A percentile compares a stretch with the other conserved stretches of the same genome.
Evolutionary conservation across 441 rosid species (phyloP).

Genomic region (Erysimum cheiri): DNA sequence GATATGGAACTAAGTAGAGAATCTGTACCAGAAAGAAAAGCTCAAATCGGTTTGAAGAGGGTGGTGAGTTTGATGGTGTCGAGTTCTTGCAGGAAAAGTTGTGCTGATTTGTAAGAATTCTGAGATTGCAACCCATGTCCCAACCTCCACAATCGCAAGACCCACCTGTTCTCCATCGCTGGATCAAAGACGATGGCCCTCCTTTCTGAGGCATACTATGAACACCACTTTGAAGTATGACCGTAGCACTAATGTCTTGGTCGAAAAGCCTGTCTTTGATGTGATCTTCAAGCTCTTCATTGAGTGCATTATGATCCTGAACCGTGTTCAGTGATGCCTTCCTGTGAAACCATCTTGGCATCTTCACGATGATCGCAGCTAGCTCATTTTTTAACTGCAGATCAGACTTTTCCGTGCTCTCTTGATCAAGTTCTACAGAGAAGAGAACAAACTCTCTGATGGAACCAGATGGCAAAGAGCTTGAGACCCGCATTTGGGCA

Average conservation of each 20-base stretch:
- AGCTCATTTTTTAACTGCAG: constrained; percentile 72
- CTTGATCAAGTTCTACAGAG: constrained; percentile 59
- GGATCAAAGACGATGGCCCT: constrained; percentile 87
- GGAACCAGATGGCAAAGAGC: constrained; percentile 50
- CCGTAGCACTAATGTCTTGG: constrained; percentile 62
- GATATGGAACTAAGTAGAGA: constrained; percentile 20
- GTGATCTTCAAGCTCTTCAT: constrained; percentile 41
- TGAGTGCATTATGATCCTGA: constrained; percentile 39
- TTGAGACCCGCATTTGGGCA: constrained; percentile 83
- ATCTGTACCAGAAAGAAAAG: constrained; percentile 70
- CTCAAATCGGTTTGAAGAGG: constrained; percentile 55
- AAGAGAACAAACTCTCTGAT: constrained; percentile 79
- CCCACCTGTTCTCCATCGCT: constrained; percentile 93
- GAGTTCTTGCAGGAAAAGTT: constrained; percentile 47
- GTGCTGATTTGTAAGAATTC: constrained; percentile 57
- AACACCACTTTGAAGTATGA: constrained; percentile 84
- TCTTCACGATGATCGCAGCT: constrained; percentile 79
- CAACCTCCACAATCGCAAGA: constrained; percentile 98
- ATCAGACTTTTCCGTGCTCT: constrained; percentile 52
- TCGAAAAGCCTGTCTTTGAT: constrained; percentile 24
- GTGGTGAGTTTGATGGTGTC: constrained; percentile 50
- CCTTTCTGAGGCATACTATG: constrained; percentile 88
- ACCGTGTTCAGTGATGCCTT: constrained; percentile 40
- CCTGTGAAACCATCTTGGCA: constrained; percentile 50
- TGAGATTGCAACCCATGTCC: constrained; percentile 90